phyloP scores from a whole-genome alignment of 805 yeast species.

The Yarrowia porcina region DNA sequence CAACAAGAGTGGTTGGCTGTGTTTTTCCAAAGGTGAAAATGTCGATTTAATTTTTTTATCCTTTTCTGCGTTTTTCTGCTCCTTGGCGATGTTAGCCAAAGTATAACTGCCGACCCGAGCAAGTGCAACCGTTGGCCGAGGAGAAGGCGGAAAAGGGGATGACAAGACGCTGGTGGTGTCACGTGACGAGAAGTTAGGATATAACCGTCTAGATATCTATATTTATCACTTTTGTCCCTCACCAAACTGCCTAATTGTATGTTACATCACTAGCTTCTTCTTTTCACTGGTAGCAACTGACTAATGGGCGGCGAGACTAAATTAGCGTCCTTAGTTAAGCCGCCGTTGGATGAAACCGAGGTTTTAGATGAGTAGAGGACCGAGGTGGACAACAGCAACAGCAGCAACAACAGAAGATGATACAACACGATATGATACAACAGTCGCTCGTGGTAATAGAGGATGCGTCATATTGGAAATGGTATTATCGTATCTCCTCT shows the following conservation, averaged over 20 bases:
- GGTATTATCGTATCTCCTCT: too few species aligned
- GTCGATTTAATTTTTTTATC: neutral
- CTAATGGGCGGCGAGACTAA: neutral
- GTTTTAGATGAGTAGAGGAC: too few species aligned
- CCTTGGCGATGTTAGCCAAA: constrained; percentile 20
- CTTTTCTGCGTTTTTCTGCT: neutral
- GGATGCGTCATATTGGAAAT: too few species aligned
- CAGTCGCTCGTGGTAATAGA: too few species aligned
- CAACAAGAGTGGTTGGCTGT: neutral
- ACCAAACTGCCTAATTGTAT: neutral
- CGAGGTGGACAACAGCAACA: too few species aligned
- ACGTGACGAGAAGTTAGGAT: neutral
- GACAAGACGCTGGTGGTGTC: too few species aligned
- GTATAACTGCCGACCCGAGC: constrained; percentile 21
- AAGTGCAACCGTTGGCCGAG: neutral
- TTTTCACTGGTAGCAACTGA: neutral
- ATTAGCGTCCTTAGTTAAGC: neutral
- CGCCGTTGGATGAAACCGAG: neutral
- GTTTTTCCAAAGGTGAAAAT: neutral
- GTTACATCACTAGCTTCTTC: too few species aligned
- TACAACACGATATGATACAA: too few species aligned
- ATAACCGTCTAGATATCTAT: neutral
- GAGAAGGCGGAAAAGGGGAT: too few species aligned
- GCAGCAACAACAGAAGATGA: too few species aligned
- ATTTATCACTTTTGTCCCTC: neutral